phyloP scores from a whole-genome alignment of 2,329 filamentous ascomycete species.

The Uncinocarpus reesii region DNA sequence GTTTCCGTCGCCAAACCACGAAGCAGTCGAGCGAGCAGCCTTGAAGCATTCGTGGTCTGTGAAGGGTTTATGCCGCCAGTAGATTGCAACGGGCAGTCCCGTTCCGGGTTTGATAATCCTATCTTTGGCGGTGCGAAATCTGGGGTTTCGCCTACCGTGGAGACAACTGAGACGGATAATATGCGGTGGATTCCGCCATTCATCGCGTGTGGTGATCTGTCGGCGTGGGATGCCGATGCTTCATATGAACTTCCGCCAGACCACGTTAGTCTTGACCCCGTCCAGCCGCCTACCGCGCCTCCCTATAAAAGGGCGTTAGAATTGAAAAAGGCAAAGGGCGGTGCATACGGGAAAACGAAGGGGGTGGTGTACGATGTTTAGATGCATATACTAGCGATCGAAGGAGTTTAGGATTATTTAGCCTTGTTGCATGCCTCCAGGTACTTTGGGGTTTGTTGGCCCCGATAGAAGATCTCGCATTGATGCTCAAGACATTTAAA shows the following conservation, averaged over 20 bases:
- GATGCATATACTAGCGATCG: background rate
- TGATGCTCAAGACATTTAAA: too few species aligned
- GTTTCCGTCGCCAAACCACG: conserved; percentile 90
- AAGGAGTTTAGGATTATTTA: background rate
- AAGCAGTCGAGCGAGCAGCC: conserved; percentile 87
- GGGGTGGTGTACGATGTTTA: conserved; percentile 12
- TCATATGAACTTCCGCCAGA: conserved; percentile 83
- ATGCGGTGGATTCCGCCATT: conserved; percentile 83
- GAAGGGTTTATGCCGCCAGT: conserved; percentile 62
- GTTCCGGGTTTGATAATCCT: conserved; percentile 29
- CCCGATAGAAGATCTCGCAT: too few species aligned
- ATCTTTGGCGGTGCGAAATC: conserved; percentile 31
- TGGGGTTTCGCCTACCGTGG: conserved; percentile 22
- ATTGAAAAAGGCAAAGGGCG: conserved; percentile 63
- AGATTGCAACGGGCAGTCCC: conserved; percentile 10
- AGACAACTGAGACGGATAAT: conserved; percentile 33
- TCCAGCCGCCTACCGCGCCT: conserved; percentile 90
- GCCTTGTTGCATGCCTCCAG: too few species aligned
- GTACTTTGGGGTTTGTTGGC: too few species aligned
- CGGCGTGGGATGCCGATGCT: conserved; percentile 89
- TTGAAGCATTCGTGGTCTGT: conserved; percentile 95
- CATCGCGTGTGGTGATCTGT: conserved; percentile 91
- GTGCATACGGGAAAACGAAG: conserved; percentile 65
- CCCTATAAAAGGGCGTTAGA: conserved; percentile 89
- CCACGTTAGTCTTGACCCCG: conserved; percentile 75